These are phyloP conservation scores for Berberis vulgaris DNA, from an alignment of 164 flowering plant species.

Conservation along the genomic window DNA sequence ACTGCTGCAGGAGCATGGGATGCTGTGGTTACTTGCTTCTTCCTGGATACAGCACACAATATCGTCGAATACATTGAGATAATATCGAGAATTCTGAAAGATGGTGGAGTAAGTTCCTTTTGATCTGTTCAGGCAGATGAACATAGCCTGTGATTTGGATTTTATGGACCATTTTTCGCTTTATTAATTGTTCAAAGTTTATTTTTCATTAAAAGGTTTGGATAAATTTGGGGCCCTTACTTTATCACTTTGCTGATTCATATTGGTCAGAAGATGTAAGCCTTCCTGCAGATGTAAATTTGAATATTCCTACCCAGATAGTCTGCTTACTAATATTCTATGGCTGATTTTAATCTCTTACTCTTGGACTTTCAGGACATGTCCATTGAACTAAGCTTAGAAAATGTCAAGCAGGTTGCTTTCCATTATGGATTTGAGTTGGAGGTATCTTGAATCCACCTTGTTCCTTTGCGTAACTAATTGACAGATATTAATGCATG, in stretches of 20 bases:
- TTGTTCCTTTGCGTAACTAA: conserved; percentile 1
- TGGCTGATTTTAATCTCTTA: neutral
- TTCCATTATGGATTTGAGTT: conserved; percentile 59
- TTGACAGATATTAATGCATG: neutral
- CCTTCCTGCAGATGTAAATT: neutral
- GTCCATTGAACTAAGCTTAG: conserved; percentile 94
- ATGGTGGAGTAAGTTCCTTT: conserved; percentile 77
- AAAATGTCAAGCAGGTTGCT: conserved; percentile 87
- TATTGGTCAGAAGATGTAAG: conserved; percentile 84
- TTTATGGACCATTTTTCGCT: neutral
- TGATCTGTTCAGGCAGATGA: neutral
- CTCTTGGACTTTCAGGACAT: conserved; percentile 46
- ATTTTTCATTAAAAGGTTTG: conserved; percentile 54
- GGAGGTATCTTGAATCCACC: conserved; percentile 41
- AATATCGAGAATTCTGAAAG: conserved; percentile 73
- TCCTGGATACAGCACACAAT: conserved; percentile 95
- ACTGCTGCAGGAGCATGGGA: conserved; percentile 72
- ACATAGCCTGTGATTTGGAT: neutral
- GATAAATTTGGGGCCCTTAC: conserved; percentile 96
- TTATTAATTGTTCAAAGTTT: neutral
- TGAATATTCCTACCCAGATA: no score
- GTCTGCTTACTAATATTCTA: no score
- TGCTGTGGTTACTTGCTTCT: conserved; percentile 94
- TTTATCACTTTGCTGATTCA: conserved; percentile 92
- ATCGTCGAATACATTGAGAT: conserved; percentile 87